Conservation (phyloP, 371 early-diverging fungal species). For the Mortierella sp. region DNA sequence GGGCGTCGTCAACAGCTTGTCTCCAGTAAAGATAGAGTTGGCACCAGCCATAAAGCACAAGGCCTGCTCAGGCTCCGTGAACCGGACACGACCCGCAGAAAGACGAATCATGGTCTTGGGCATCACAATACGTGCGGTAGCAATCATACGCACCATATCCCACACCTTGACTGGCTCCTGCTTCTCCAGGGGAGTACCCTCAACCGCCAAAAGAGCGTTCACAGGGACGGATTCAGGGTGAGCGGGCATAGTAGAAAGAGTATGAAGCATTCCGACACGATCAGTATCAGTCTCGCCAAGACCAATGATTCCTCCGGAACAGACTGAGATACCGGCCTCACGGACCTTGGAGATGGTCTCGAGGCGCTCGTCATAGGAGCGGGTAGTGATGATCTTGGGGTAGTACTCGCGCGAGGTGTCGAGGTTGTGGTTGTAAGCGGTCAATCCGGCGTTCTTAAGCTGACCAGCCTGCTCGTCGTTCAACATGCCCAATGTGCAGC, state of each 20-base stretch:
- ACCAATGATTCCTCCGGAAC: slow-evolving; percentile 93
- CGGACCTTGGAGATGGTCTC: slow-evolving; percentile 84
- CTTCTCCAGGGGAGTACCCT: slow-evolving; percentile 86
- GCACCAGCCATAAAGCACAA: slow-evolving; percentile 92
- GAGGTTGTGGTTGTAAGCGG: slow-evolving; percentile 94
- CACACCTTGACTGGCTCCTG: slow-evolving; percentile 89
- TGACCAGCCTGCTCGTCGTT: slow-evolving; percentile 81
- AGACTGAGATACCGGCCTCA: slow-evolving; percentile 89
- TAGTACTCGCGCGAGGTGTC: slow-evolving; percentile 90
- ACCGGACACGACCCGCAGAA: slow-evolving; percentile 88
- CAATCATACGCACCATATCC: slow-evolving; percentile 92
- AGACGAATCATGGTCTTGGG: slow-evolving; percentile 89
- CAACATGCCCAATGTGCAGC: slow-evolving; percentile 92
- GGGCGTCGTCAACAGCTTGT: slow-evolving; percentile 89
- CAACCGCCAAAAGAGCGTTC: slow-evolving; percentile 87
- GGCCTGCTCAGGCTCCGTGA: slow-evolving; percentile 83
- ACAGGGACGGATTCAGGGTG: slow-evolving; percentile 93
- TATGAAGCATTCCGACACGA: slow-evolving; percentile 85
- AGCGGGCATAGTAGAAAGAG: slow-evolving; percentile 79
- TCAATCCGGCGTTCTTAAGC: slow-evolving; percentile 88
- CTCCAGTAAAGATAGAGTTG: slow-evolving; percentile 92
- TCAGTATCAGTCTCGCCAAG: slow-evolving; percentile 85
- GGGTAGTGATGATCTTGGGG: slow-evolving; percentile 90
- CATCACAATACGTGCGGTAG: slow-evolving; percentile 90
- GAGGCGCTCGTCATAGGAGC: slow-evolving; percentile 87